phyloP scores from a whole-genome alignment of 441 rosid species.

The Theobroma grandiflorum region DNA sequence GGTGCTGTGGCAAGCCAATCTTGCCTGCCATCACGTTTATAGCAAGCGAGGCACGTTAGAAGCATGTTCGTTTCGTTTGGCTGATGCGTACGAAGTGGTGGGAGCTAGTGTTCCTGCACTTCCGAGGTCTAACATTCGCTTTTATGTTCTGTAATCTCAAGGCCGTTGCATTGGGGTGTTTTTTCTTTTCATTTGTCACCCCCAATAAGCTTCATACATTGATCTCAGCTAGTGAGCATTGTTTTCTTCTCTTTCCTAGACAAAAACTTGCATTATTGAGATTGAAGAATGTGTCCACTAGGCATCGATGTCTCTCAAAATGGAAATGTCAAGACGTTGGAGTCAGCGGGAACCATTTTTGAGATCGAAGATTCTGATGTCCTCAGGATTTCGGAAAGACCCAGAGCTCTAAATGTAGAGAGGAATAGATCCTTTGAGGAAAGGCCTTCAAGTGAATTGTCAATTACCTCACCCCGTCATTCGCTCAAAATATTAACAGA shows the following conservation, averaged over 20 bases:
- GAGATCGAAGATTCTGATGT: slow-evolving; percentile 40
- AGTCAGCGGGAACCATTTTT: slow-evolving; percentile 28
- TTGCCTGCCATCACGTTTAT: slow-evolving; percentile 4
- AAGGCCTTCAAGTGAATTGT: slow-evolving; percentile 30
- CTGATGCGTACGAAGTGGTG: slow-evolving; percentile 23
- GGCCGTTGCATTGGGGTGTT: background rate
- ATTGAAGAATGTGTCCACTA: slow-evolving; percentile 38
- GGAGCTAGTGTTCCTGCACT: slow-evolving; percentile 18
- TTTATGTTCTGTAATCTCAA: background rate
- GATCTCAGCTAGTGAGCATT: background rate
- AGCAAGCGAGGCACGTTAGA: background rate
- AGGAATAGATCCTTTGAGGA: slow-evolving; percentile 38
- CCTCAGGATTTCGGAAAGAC: slow-evolving; percentile 30
- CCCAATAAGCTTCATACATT: background rate
- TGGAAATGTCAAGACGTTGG: slow-evolving; percentile 33
- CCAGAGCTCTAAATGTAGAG: slow-evolving; percentile 39
- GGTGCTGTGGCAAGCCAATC: background rate
- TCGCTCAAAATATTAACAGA: slow-evolving; percentile 21
- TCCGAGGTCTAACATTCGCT: slow-evolving; percentile 7
- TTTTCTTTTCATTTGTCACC: background rate
- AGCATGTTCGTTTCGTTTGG: slow-evolving; percentile 27
- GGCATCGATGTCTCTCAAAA: slow-evolving; percentile 36
- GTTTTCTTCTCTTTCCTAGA: background rate
- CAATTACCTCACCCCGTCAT: background rate
- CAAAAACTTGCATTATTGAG: background rate